Percentiles rank a stretch among this genome's conserved stretches.
Conservation (phyloP, 75 land plant genomes). For the Sequoia sempervirens region DNA sequence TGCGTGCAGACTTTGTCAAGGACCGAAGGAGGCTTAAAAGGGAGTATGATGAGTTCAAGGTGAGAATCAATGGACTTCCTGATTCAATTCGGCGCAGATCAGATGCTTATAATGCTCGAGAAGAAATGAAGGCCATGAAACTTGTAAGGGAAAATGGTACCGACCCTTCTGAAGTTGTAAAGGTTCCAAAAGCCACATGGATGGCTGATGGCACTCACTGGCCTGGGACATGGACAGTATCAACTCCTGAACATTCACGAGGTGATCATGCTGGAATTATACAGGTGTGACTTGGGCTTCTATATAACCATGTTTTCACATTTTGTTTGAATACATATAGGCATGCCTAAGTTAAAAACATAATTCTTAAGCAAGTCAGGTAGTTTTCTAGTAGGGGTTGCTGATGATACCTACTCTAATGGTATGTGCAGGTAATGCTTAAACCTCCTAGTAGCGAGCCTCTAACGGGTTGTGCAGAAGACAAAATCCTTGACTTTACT, state of each 20-base stretch:
- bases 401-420: neutral
- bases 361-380: neutral
- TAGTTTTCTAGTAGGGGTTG: neutral
- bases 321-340: neutral
- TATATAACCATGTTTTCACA: neutral
- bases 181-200: constrained; percentile 77
- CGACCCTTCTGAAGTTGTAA: constrained; percentile 40
- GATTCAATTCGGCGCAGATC: constrained; percentile 67
- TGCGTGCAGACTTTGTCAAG: constrained; percentile 59
- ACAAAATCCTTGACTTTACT: constrained; percentile 34
- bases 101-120: constrained; percentile 68
- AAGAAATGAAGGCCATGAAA: constrained; percentile 61
- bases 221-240: constrained; percentile 69
- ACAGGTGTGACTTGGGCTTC: constrained; percentile 34
- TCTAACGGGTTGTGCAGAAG: constrained; percentile 37
- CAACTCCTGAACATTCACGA: constrained; percentile 36
- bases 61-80: constrained; percentile 61
- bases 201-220: constrained; percentile 87
- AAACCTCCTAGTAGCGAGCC: constrained; percentile 65
- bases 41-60: constrained; percentile 79
- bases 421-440: constrained; percentile 70
- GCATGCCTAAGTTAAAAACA: neutral
- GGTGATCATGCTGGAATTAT: constrained; percentile 74
- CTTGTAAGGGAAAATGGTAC: constrained; percentile 21
- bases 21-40: constrained; percentile 70